phyloP scores from a whole-genome alignment of 2,329 filamentous ascomycete species.

The Colletotrichum cuscutae region DNA sequence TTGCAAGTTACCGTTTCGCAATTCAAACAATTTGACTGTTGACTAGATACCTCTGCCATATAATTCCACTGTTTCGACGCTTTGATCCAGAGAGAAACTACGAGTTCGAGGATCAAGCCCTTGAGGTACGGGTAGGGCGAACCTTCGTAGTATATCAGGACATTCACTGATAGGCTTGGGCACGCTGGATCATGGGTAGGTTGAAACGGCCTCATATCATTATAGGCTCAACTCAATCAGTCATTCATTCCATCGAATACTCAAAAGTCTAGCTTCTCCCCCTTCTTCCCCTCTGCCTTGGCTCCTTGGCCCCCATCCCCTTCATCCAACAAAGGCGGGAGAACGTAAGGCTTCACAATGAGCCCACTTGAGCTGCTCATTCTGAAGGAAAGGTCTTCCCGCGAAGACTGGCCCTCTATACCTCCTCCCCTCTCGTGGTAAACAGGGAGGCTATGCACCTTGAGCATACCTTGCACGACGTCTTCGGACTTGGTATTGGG shows the following conservation, averaged over 20 bases:
- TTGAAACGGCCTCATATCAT: not conserved
- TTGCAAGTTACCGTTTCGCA: not conserved
- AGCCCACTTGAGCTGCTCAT: slow-evolving; percentile 84
- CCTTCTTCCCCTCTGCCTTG: slow-evolving; percentile 66
- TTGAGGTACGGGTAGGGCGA: not conserved
- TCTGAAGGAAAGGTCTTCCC: slow-evolving; percentile 91
- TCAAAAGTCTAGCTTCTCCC: slow-evolving; percentile 78
- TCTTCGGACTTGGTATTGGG: slow-evolving; percentile 69
- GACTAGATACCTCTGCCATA: too few species aligned
- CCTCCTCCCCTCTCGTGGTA: slow-evolving; percentile 91
- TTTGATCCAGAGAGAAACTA: too few species aligned
- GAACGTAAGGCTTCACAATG: slow-evolving; percentile 86
- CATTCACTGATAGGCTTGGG: not conserved
- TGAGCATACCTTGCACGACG: slow-evolving; percentile 85
- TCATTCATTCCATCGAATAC: not conserved
- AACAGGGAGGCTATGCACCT: slow-evolving; percentile 83
- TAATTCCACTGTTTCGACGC: too few species aligned
- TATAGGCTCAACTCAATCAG: not conserved
- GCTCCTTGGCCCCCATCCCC: slow-evolving; percentile 64
- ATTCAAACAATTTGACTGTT: too few species aligned
- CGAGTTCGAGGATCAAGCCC: too few species aligned
- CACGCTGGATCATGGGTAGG: not conserved
- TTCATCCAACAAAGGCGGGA: slow-evolving; percentile 82
- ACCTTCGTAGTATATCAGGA: not conserved
- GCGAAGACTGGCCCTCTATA: slow-evolving; percentile 71